A percentile compares a stretch with the other conserved stretches of the same genome.
These are phyloP conservation scores for Pinguiococcus pyrenoidosus DNA, from an alignment of 108 stramenopile species.

Conservation along the genomic window DNA sequence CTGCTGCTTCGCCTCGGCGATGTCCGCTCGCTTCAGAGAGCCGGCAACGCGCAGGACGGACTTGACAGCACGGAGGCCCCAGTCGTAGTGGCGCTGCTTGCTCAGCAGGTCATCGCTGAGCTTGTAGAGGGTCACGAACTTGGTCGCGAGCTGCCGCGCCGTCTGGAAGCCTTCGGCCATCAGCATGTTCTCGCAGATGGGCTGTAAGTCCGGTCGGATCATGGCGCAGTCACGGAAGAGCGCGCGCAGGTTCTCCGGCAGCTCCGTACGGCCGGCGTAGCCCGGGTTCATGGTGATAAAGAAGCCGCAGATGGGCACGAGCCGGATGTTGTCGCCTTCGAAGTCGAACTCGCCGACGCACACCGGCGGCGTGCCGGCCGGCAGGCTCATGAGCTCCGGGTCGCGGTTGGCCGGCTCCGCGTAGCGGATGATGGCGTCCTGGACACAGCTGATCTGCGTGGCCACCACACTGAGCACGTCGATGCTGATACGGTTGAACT, in stretches of 20 bases:
- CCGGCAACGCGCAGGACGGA: slow-evolving; percentile 51
- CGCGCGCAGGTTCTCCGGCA: slow-evolving; percentile 33
- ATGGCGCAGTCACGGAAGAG: slow-evolving; percentile 40
- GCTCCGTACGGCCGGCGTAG: slow-evolving; percentile 30
- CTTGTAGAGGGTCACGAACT: slow-evolving; percentile 36
- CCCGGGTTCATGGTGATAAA: slow-evolving; percentile 42
- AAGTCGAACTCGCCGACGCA: slow-evolving; percentile 37
- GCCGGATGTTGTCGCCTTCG: slow-evolving; percentile 13
- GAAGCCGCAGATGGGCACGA: slow-evolving; percentile 14
- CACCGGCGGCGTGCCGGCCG: slow-evolving; percentile 39
- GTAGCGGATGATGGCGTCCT: slow-evolving; percentile 29
- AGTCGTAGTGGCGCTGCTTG: slow-evolving; percentile 47
- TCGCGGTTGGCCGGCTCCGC: slow-evolving; percentile 26
- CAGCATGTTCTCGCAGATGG: slow-evolving; percentile 44
- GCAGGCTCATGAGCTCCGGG: slow-evolving; percentile 8
- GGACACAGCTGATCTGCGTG: slow-evolving; percentile 39
- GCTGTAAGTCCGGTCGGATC: slow-evolving; percentile 34
- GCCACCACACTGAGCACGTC: slow-evolving; percentile 45
- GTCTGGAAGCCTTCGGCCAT: slow-evolving; percentile 51
- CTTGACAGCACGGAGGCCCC: slow-evolving; percentile 51
- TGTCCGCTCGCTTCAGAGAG: slow-evolving; percentile 32
- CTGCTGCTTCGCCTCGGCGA: no score
- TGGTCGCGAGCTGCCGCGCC: slow-evolving; percentile 32
- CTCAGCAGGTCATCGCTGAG: slow-evolving; percentile 31
- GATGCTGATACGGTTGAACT: slow-evolving; percentile 30